Percentiles rank a stretch among this genome's conserved stretches.
Conservation (phyloP, 345 rosid species). For the Geranium brycei region DNA sequence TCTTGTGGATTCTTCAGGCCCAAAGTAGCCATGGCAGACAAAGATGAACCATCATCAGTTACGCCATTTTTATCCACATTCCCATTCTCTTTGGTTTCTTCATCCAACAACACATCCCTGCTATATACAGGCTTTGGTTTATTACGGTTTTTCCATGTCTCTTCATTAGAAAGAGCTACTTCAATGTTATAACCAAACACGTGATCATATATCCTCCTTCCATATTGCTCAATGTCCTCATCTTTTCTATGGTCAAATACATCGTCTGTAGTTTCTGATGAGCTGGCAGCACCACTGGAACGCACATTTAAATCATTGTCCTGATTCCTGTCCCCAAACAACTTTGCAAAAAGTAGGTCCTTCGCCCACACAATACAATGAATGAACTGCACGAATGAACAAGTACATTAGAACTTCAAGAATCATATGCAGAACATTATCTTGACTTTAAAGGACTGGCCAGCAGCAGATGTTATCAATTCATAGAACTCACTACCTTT, state of each 20-base stretch:
- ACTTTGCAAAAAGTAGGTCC: conserved; percentile 88
- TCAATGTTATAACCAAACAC: conserved; percentile 94
- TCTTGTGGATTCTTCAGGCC: conserved; percentile 98
- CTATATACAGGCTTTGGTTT: conserved; percentile 73
- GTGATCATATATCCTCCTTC: conserved; percentile 91
- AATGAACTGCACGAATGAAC: conserved; percentile 53
- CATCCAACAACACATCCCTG: conserved; percentile 47
- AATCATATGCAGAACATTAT: too few relatives aligned
- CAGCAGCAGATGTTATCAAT: too few relatives aligned
- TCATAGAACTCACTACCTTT: conserved; percentile 42
- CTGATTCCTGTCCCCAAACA: conserved; percentile 91
- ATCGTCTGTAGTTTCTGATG: conserved; percentile 56
- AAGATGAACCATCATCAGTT: conserved; percentile 24
- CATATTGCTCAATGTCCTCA: conserved; percentile 73
- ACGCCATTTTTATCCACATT: conserved; percentile 27
- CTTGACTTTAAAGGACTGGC: too few relatives aligned
- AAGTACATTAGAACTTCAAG: background rate
- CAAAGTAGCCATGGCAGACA: conserved; percentile 70
- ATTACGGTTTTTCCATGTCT: conserved; percentile 84
- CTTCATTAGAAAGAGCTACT: conserved; percentile 81
- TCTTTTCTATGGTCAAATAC: conserved; percentile 55
- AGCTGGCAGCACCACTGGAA: conserved; percentile 48
- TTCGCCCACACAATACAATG: conserved; percentile 99
- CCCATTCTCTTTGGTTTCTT: conserved; percentile 49
- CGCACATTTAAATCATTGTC: conserved; percentile 94